Evolutionary conservation across 2,329 filamentous ascomycete genomes (phyloP).

Genomic region (Tympanopsis confertula): DNA sequence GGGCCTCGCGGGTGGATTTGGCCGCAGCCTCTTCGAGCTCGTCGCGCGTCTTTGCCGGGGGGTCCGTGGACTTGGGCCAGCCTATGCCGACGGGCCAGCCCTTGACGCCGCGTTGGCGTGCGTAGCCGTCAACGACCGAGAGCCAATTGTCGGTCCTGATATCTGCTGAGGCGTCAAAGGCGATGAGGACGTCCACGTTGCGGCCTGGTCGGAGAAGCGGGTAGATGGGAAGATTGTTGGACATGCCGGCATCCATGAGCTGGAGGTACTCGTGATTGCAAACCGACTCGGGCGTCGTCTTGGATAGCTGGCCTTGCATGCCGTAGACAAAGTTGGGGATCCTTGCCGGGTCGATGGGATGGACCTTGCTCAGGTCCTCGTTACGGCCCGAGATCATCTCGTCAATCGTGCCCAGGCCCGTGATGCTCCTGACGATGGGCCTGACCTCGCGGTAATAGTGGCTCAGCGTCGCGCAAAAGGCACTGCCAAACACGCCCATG

Average conservation of each 20-base stretch:
- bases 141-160: slow-evolving; percentile 94
- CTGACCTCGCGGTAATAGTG: slow-evolving; percentile 92
- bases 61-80: slow-evolving; percentile 62
- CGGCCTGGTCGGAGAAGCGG: slow-evolving; percentile 80
- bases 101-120: slow-evolving; percentile 75
- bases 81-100: slow-evolving; percentile 93
- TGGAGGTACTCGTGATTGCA: slow-evolving; percentile 61
- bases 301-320: slow-evolving; percentile 64
- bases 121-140: slow-evolving; percentile 85
- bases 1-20: slow-evolving; percentile 44
- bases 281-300: slow-evolving; percentile 68
- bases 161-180: slow-evolving; percentile 90
- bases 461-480: slow-evolving; percentile 87
- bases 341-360: slow-evolving; percentile 82
- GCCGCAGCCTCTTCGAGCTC: slow-evolving; percentile 61
- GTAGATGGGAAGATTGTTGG: slow-evolving; percentile 93
- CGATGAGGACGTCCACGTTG: slow-evolving; percentile 78
- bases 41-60: slow-evolving; percentile 44
- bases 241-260: slow-evolving; percentile 97
- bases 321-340: slow-evolving; percentile 84
- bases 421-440: slow-evolving; percentile 65
- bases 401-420: slow-evolving; percentile 68
- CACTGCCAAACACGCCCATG: slow-evolving; percentile 91
- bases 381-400: slow-evolving; percentile 72
- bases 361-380: slow-evolving; percentile 77